Evolutionary conservation across 208 protist species (phyloP).

Genomic region (Trypanosomatidae sp.): DNA sequence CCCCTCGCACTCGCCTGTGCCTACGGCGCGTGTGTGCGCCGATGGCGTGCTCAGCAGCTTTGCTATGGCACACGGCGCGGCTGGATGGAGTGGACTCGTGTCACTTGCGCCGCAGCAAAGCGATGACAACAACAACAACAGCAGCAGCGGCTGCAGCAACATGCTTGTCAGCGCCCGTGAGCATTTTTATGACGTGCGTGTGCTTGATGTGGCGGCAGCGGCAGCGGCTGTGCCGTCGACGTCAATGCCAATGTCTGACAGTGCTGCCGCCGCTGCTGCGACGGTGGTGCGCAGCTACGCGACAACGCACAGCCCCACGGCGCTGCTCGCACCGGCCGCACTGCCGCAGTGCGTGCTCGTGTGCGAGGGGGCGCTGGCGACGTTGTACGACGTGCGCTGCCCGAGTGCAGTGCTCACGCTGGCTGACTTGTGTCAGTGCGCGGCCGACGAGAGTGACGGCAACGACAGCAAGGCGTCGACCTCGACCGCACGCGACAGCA

Average conservation of each 20-base stretch:
- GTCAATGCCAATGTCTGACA: no score
- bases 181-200: constrained; percentile 48
- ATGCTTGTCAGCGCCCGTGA: constrained; percentile 32
- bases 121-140: no score
- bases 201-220: constrained; percentile 21
- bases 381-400: constrained; percentile 57
- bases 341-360: constrained; percentile 24
- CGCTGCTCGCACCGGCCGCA: constrained; percentile 14
- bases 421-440: background rate
- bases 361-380: constrained; percentile 52
- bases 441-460: background rate
- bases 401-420: constrained; percentile 27
- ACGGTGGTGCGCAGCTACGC: constrained; percentile 46
- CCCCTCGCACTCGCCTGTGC: no score
- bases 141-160: background rate
- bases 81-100: constrained; percentile 48
- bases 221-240: no score
- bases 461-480: background rate
- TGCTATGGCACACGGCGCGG: constrained; percentile 8
- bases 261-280: no score
- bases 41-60: no score
- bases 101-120: no score
- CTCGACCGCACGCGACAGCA: background rate
- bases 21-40: no score
- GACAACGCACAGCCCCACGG: constrained; percentile 56